Percentiles rank a stretch among this genome's conserved stretches.
Conservation (phyloP, 495 filamentous ascomycete genomes). For the Penicillium desertorum region DNA sequence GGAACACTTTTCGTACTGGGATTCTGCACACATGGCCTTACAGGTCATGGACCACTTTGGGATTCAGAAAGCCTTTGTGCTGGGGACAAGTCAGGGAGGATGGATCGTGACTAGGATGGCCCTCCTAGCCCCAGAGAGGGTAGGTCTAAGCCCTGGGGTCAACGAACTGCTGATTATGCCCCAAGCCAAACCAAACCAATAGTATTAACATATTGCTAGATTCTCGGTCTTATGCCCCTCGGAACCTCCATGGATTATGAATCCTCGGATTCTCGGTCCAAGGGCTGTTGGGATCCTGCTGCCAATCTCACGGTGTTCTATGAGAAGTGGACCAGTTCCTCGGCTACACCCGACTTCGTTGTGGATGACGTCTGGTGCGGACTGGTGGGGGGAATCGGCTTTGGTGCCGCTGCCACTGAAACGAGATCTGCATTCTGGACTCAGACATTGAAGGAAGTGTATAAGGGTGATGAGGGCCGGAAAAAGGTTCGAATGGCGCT, state of each 20-base stretch:
- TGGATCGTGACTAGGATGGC: constrained; percentile 66
- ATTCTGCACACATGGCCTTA: constrained; percentile 49
- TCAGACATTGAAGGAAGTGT: constrained; percentile 53
- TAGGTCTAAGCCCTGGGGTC: constrained; percentile 20
- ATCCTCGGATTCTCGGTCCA: constrained; percentile 49
- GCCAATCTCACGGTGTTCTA: constrained; percentile 44
- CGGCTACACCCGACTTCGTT: constrained; percentile 54
- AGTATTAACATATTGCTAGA: constrained; percentile 33
- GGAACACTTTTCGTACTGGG: constrained; percentile 58
- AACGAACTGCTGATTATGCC: background rate
- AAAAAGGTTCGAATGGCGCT: constrained; percentile 57
- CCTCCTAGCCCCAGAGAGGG: constrained; percentile 57
- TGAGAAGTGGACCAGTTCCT: constrained; percentile 46
- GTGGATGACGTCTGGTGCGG: constrained; percentile 56
- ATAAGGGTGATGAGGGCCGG: constrained; percentile 60
- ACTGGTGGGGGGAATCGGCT: constrained; percentile 58
- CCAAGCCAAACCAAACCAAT: background rate
- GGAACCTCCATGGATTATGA: constrained; percentile 66
- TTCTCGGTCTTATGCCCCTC: constrained; percentile 58
- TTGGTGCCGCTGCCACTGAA: constrained; percentile 43
- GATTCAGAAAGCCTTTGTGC: constrained; percentile 57
- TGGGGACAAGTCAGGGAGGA: constrained; percentile 66
- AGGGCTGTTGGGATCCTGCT: constrained; percentile 61
- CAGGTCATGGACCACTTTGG: constrained; percentile 54
- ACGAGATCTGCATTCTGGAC: constrained; percentile 53